Conservation (phyloP, 805 yeast species). For the Yarrowia yakushimensis region DNA sequence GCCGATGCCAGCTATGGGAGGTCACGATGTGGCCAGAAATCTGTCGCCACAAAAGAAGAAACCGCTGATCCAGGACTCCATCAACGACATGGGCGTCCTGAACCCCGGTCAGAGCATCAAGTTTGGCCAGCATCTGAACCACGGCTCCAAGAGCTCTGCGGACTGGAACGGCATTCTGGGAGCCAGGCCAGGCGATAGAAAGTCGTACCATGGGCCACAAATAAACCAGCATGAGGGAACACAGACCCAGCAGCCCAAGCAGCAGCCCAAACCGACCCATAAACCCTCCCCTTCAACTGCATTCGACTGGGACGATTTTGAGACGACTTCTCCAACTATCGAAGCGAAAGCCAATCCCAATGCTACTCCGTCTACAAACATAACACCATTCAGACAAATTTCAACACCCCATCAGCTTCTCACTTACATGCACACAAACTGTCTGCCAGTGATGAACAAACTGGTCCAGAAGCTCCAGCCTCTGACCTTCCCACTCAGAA, state of each 20-base stretch:
- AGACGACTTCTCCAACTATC: not conserved
- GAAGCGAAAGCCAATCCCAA: not conserved
- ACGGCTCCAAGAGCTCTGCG: not conserved
- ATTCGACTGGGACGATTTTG: constrained; percentile 18
- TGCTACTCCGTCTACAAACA: not conserved
- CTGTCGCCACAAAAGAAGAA: not conserved
- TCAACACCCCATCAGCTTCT: constrained; percentile 36
- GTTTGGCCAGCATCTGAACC: constrained; percentile 30
- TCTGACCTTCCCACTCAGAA: constrained; percentile 29
- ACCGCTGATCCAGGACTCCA: constrained; percentile 25
- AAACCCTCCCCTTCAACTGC: not conserved
- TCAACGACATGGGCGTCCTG: constrained; percentile 21
- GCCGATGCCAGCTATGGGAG: not conserved
- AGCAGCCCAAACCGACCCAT: not conserved
- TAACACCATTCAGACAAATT: not conserved
- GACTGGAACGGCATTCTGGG: constrained; percentile 30
- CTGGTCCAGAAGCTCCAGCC: constrained; percentile 29
- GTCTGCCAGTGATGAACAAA: constrained; percentile 27
- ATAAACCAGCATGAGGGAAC: not conserved
- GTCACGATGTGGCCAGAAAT: not conserved
- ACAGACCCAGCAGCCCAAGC: not conserved
- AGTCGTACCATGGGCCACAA: not conserved
- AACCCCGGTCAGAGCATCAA: constrained; percentile 23
- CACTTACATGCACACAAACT: constrained; percentile 29
- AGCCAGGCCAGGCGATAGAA: constrained; percentile 22